Evolutionary conservation across 1,139 yeast genomes (phyloP).

Genomic region (Arxiozyma slooffiae): DNA sequence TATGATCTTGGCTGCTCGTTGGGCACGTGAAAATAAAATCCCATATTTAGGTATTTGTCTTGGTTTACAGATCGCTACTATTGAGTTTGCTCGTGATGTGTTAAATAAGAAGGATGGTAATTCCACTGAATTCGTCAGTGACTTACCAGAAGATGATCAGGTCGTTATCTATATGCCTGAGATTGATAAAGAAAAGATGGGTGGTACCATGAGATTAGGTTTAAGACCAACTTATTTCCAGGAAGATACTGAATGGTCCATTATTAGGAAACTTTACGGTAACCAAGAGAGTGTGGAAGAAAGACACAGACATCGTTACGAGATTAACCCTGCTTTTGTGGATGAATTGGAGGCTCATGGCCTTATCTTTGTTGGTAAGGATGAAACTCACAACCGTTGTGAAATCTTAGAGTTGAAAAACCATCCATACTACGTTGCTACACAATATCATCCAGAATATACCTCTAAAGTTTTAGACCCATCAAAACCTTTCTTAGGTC

Average conservation of each 20-base stretch:
- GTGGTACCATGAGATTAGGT: conserved; percentile 99
- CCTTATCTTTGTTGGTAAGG: conserved; percentile 83
- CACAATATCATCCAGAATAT: conserved; percentile 98
- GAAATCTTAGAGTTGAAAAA: conserved; percentile 72
- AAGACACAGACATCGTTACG: conserved; percentile 98
- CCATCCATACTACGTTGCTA: conserved; percentile 88
- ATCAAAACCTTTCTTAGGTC: conserved; percentile 90
- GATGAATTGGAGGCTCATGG: conserved; percentile 65
- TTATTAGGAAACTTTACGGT: conserved; percentile 74
- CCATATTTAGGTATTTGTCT: conserved; percentile 96
- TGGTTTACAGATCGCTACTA: conserved; percentile 95
- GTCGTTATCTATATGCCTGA: conserved; percentile 98
- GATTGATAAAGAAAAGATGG: conserved; percentile 87
- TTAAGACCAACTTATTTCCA: conserved; percentile 81
- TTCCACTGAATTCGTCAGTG: conserved; percentile 74
- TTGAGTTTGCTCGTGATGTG: conserved; percentile 81
- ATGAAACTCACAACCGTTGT: conserved; percentile 84
- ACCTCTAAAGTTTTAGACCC: conserved; percentile 94
- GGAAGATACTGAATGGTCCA: conserved; percentile 56
- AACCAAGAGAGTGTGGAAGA: conserved; percentile 61
- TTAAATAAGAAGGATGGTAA: conserved; percentile 61
- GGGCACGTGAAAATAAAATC: conserved; percentile 90
- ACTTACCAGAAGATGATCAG: conserved; percentile 48
- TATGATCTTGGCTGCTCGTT: conserved; percentile 92
- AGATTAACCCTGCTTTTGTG: conserved; percentile 81